Base-by-base conservation (phyloP, 495 filamentous ascomycete species). In the Xylaria acuta region DNA sequence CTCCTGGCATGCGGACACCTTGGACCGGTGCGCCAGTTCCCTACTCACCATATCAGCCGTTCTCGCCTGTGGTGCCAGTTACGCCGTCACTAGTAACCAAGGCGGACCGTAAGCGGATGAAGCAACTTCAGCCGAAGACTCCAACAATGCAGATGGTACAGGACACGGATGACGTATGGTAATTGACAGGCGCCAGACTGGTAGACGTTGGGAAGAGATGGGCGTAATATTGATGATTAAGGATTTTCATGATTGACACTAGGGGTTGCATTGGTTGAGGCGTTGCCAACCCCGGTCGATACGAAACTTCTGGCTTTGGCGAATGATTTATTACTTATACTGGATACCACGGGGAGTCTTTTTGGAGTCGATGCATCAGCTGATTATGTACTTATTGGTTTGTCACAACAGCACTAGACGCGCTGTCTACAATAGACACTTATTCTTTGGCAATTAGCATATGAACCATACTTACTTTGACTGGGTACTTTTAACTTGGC, bases 31-130 rank as follows among this genome's bases (percentile, higher is more conserved):
- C 92, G 51, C 90, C 94, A 0, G 85, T 87, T 43, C 95, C 95
- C 7, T 97, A 98, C 80, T 91, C 89, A 67, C 93, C 95, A 6
- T 98, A 98, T 77, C 96, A 97, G 87, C 95, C 95, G 0, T 95
- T 92, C 77, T 93, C 92, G 2, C 94, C 95, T 0, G 86, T 97
- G 9, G 92, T 96, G 20, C 95, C 95, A 0, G 89, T 98, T 69
- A 97, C 94, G 38, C 94, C 95, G 1, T 89, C 90, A 58, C 84
- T 94, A 60, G 90, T 94, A 53, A 93, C 90, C 14, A 90, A 88
- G 80, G 87, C 88, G 72, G 93, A 97, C 75, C 82, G 93, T 60
- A 94, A 92, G 85, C 81, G 84, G 69, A 88, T 86, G 86, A 88
- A 84, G 84, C 88, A 83, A 83, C 73, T 88, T 67, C 88, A 89